Evolutionary conservation across 352 stramenopile species (phyloP).

Genomic region (Phytophthora hybrid): DNA sequence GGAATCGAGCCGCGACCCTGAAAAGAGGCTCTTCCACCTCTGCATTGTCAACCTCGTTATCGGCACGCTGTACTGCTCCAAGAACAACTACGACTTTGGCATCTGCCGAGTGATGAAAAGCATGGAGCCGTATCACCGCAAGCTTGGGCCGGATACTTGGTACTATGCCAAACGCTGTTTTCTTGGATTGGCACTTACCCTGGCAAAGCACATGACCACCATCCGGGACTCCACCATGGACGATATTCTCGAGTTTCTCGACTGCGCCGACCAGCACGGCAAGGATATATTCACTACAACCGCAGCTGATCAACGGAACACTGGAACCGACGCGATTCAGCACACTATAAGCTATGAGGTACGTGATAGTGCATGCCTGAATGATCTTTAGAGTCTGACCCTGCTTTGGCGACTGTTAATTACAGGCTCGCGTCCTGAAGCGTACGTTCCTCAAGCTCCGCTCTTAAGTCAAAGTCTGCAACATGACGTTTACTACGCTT

Average conservation of each 20-base stretch:
- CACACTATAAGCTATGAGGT: slow-evolving; percentile 95
- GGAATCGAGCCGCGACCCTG: slow-evolving; percentile 85
- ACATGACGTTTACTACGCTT: too few relatives aligned
- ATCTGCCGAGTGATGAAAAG: slow-evolving; percentile 96
- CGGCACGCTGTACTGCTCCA: slow-evolving; percentile 97
- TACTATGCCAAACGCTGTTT: slow-evolving; percentile 97
- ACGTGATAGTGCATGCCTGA: not conserved
- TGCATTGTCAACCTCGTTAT: slow-evolving; percentile 99
- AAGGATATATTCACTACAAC: slow-evolving; percentile 93
- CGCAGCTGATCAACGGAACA: slow-evolving; percentile 45
- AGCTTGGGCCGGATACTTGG: slow-evolving; percentile 55
- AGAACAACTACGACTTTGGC: slow-evolving; percentile 98
- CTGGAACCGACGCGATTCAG: slow-evolving; percentile 49
- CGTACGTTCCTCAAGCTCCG: slow-evolving; percentile 94
- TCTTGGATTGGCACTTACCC: slow-evolving; percentile 81
- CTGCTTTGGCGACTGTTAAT: slow-evolving; percentile 1
- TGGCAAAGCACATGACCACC: slow-evolving; percentile 96
- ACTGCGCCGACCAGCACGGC: slow-evolving; percentile 91
- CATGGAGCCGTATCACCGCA: slow-evolving; percentile 51
- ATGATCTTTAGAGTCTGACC: not conserved
- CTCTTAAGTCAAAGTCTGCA: slow-evolving; percentile 43
- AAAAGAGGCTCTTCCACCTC: slow-evolving; percentile 94
- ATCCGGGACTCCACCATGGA: slow-evolving; percentile 95
- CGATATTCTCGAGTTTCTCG: slow-evolving; percentile 81
- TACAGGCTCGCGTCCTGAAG: slow-evolving; percentile 91